A percentile compares a stretch with the other conserved stretches of the same genome.
phyloP scores from a whole-genome alignment of 1,284 basidiomycete genomes.

The Austropuccinia psidii region DNA sequence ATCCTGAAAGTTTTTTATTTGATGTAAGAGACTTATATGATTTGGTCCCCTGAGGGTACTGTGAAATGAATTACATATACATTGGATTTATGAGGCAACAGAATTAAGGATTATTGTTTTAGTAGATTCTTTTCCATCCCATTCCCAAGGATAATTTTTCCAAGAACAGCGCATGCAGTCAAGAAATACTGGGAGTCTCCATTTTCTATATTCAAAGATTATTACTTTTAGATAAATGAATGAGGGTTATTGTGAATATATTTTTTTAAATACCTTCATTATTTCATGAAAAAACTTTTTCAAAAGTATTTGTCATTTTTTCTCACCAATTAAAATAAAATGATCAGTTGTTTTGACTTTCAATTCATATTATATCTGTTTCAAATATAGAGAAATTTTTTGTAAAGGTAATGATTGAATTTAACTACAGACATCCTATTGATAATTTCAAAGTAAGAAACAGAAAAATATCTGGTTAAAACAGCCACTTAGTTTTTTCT shows the following conservation, averaged over 20 bases:
- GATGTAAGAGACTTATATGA: slow-evolving; percentile 1
- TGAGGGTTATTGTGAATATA: neutral
- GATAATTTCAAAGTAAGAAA: neutral
- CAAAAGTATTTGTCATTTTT: neutral
- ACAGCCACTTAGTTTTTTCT: no score
- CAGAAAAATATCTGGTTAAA: neutral
- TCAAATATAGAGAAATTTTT: neutral
- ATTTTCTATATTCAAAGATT: neutral
- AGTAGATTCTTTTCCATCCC: neutral
- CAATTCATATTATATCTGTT: neutral
- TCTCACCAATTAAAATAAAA: neutral
- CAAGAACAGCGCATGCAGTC: slow-evolving; percentile 11
- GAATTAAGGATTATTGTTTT: neutral
- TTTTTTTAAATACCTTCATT: neutral
- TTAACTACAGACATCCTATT: neutral
- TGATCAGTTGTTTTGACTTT: neutral
- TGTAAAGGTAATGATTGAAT: neutral
- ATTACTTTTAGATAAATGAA: neutral
- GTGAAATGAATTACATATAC: slow-evolving; percentile 4
- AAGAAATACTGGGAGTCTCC: neutral
- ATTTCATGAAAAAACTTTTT: neutral
- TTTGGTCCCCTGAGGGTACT: neutral
- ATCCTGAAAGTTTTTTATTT: neutral
- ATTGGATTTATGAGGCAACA: neutral
- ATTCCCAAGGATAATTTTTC: slow-evolving; percentile 2